These are phyloP conservation scores for Sporisorium sorghi DNA, from an alignment of 1,284 basidiomycete genomes.

Conservation along the genomic window DNA sequence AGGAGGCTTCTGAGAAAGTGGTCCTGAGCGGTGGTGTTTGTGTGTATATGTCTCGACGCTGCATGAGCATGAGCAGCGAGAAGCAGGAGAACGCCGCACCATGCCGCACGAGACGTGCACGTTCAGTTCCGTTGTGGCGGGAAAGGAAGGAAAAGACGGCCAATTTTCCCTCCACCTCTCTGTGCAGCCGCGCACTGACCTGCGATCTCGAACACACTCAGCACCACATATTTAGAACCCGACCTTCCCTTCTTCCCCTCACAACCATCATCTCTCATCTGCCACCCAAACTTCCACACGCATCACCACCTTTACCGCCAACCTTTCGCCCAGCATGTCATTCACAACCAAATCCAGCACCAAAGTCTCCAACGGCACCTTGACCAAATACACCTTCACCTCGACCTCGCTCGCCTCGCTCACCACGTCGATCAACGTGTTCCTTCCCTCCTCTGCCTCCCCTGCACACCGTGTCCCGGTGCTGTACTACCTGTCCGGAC, in stretches of 20 bases:
- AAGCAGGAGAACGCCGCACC: not conserved
- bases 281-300: not conserved
- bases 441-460: slow-evolving; percentile 78
- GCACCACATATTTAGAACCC: too few relatives aligned
- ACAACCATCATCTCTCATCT: not conserved
- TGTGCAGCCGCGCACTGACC: slow-evolving; percentile 42
- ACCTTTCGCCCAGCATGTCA: slow-evolving; percentile 26
- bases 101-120: slow-evolving; percentile 25
- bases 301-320: not conserved
- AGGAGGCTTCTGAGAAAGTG: too few relatives aligned
- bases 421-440: slow-evolving; percentile 87
- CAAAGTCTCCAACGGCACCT: slow-evolving; percentile 49
- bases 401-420: slow-evolving; percentile 82
- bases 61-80: not conserved
- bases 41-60: too few relatives aligned
- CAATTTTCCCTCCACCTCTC: slow-evolving; percentile 16
- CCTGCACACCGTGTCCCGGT: slow-evolving; percentile 77
- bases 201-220: too few relatives aligned
- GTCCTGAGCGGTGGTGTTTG: too few relatives aligned
- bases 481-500: slow-evolving; percentile 88
- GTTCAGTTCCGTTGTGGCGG: not conserved
- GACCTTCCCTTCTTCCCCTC: not conserved
- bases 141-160: slow-evolving; percentile 29
- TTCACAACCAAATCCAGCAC: slow-evolving; percentile 39
- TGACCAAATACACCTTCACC: slow-evolving; percentile 64